Evolutionary conservation across 352 stramenopile genomes (phyloP), one percentile per base, ranked within the genome.

Genomic region (Globisporangium sylvaticum): DNA sequence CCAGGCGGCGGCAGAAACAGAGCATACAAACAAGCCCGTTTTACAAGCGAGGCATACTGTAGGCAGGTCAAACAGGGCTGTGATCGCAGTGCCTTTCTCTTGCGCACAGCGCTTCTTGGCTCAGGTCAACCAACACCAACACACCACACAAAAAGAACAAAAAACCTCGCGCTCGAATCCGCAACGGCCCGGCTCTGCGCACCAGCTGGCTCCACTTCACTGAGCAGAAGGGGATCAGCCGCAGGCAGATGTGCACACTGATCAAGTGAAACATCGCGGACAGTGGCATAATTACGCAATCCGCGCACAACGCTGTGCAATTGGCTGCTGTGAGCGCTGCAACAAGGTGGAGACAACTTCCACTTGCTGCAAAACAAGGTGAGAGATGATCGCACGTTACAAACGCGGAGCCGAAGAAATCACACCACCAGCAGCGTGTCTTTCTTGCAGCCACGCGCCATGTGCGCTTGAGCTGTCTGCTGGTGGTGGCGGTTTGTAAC

Each of bases 191-290:
- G 39, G 37, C 37, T 63, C 18, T 56, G 58, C 37, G 1, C 32
- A 5, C 29, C 58, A 31, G 12, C 58, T 64, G 59, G 58, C 44
- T 15, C 29, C 44, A 58, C 32, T 46, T 37, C 25, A 14, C 39
- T 37, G 39, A 50, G 31, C 15, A 42, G 29, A 42, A 46, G 12
- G 12, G 59, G 44, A 46, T 58, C 59, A 58, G 59, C 42, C 25
- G 18, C 42, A 48, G 25, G 31, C 39, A 56, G 59, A 65, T 57
- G 59, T 34, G 44, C 59, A 65, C 59, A 65, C 59, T 44, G 48
- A 65, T 65, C 59, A 65, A 55, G 29, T 65, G 59, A 65, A 48
- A 65, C 59, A 20, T 12, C 10, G 25, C 12, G 9, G 15, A 29
- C 48, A 55, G 12, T 29, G 27, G 22, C 0, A 20, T 4, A 18